Evolutionary conservation across 305 asterid genomes (phyloP), one percentile per base, ranked within the genome.

Genomic region (Solanum hybrid): DNA sequence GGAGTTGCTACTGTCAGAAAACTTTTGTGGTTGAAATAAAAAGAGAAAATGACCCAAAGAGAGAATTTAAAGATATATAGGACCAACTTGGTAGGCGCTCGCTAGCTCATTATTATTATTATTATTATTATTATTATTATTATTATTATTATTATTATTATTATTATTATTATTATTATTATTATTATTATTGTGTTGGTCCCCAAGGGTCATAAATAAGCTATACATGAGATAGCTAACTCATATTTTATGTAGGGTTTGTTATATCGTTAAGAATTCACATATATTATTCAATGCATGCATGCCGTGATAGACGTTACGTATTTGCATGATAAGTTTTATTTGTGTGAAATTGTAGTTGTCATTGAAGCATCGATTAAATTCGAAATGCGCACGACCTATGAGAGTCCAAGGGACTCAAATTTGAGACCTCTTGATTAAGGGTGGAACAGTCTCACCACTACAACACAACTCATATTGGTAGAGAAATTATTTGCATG

Each of bases 21-120:
- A 46, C 71, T 82, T 34, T 77, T 86, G 93, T 92, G 91, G 92
- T 81, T 83, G 86, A n/a, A 82, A 90, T 46, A 28, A 86, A 81
- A 90, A 80, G 75, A 89, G 34, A 71, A 29, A 71, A 89, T 11
- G 84, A 40, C 77, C 26, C 37, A 73, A 26, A 10, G 4, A 35
- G 37, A 34, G 90, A 35, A 29, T 73, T 42, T 74, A 74, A 51
- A 57, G 9, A 81, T 1, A 77, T 78, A 20, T 28, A 64, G 86
- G 89, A 91, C 90, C 89, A 64, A 51, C 89, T 90, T 79, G 31
- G 8, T 73, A 37, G 57, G 57, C 57, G 74, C 33, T 78, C 11
- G 29, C 8, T 73, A 37, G 64, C 35, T 80, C 34, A 79, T 36
- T 36, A 36, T n/a, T 36, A 78, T 74, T 29, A 74, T 0, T 11